phyloP scores from a whole-genome alignment of 129 eudicot genomes.

The Chrysanthemum seticuspe region DNA sequence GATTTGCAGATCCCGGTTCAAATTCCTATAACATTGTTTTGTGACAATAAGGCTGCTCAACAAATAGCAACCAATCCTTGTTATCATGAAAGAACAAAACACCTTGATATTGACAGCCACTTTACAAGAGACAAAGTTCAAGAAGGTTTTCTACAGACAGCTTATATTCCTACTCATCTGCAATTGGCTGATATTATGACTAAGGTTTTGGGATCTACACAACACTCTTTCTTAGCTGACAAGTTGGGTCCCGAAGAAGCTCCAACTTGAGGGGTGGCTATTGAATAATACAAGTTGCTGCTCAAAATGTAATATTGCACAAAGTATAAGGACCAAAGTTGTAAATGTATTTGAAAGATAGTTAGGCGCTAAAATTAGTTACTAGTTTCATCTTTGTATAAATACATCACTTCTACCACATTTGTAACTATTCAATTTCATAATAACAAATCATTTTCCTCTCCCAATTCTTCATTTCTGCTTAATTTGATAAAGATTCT shows the following conservation, averaged over 20 bases:
- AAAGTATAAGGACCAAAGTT: no score
- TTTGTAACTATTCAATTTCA: no score
- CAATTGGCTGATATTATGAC: neutral
- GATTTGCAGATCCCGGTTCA: neutral
- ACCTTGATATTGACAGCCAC: neutral
- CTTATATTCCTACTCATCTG: neutral
- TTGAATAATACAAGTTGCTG: no score
- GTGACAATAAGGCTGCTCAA: neutral
- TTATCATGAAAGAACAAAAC: neutral
- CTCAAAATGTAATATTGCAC: no score
- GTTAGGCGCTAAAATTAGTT: neutral
- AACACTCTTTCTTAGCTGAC: neutral
- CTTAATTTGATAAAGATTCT: constrained; percentile 3
- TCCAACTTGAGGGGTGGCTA: neutral
- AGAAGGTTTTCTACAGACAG: neutral
- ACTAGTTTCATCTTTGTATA: no score
- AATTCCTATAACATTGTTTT: neutral
- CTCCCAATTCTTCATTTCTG: no score
- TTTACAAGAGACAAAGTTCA: neutral
- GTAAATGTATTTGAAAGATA: no score
- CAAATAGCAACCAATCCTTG: neutral
- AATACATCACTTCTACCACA: no score
- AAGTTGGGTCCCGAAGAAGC: neutral
- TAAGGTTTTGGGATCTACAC: neutral
- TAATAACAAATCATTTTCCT: no score